phyloP scores from a whole-genome alignment of 2,329 filamentous ascomycete genomes.

The Epichloe coenophiala region DNA sequence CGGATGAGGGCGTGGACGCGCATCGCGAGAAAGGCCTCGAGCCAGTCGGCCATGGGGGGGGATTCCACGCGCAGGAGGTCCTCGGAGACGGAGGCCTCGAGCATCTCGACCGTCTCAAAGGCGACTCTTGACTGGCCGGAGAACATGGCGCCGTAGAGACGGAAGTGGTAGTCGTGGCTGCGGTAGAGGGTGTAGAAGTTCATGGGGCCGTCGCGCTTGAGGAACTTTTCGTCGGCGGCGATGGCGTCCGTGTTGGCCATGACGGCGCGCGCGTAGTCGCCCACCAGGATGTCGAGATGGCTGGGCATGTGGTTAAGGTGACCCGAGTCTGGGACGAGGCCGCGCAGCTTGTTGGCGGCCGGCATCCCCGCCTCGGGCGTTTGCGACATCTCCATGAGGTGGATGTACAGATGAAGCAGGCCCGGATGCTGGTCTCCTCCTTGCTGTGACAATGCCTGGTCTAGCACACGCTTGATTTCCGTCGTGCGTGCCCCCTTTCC shows the following conservation, averaged over 20 bases:
- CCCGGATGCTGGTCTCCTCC: constrained; percentile 45
- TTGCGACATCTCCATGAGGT: constrained; percentile 65
- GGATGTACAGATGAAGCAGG: constrained; percentile 62
- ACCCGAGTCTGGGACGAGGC: constrained; percentile 53
- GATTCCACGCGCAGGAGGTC: constrained; percentile 48
- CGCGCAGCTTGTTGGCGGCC: constrained; percentile 47
- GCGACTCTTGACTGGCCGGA: constrained; percentile 50
- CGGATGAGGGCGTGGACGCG: constrained; percentile 57
- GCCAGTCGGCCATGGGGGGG: constrained; percentile 67
- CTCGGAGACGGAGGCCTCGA: constrained; percentile 51
- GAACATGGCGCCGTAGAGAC: constrained; percentile 68
- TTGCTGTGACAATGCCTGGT: constrained; percentile 32
- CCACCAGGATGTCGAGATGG: constrained; percentile 61
- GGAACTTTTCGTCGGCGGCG: constrained; percentile 52
- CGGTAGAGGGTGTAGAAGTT: constrained; percentile 72
- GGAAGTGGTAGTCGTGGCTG: constrained; percentile 61
- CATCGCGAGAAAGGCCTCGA: constrained; percentile 58
- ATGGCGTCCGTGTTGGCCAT: constrained; percentile 54
- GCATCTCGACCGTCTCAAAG: constrained; percentile 41
- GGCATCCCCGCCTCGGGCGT: constrained; percentile 49
- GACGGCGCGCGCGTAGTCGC: constrained; percentile 56
- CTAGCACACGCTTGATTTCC: constrained; percentile 21
- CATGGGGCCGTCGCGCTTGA: constrained; percentile 41
- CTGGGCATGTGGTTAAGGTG: constrained; percentile 67
- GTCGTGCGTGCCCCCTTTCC: constrained; percentile 18